These are phyloP conservation scores for Lentinus brumalis DNA, from an alignment of 768 basidiomycete species.

Conservation along the genomic window DNA sequence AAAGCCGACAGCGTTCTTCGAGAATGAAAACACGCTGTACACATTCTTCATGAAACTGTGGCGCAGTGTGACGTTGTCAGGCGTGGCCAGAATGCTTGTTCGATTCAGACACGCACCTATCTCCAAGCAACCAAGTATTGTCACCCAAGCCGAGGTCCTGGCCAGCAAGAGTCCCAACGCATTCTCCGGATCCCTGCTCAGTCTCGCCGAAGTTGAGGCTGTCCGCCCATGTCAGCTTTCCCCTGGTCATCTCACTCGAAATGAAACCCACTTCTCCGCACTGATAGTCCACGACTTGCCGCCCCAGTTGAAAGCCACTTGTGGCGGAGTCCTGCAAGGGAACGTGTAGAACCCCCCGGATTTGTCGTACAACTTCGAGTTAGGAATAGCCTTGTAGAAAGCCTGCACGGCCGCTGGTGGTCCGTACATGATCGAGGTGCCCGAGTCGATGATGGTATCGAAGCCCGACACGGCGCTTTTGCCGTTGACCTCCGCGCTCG, in stretches of 20 bases:
- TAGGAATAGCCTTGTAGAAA: constrained; percentile 26
- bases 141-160: constrained; percentile 17
- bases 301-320: constrained; percentile 20
- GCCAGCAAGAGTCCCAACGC: constrained; percentile 25
- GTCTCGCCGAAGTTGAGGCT: constrained; percentile 35
- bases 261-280: constrained; percentile 3
- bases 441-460: constrained; percentile 16
- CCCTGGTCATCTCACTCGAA: background rate
- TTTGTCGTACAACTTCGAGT: constrained; percentile 14
- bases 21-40: constrained; percentile 23
- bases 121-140: constrained; percentile 22
- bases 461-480: background rate
- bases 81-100: background rate
- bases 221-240: background rate
- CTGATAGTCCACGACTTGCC: constrained; percentile 15
- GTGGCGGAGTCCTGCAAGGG: constrained; percentile 11
- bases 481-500: constrained; percentile 2
- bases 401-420: constrained; percentile 16
- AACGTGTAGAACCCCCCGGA: constrained; percentile 23
- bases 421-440: constrained; percentile 32
- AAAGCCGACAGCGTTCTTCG: constrained; percentile 19
- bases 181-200: constrained; percentile 4
- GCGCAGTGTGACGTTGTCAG: background rate
- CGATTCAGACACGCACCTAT: constrained; percentile 3
- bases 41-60: constrained; percentile 25